Evolutionary conservation across 805 yeast genomes (phyloP).

Genomic region (Zygosaccharomyces rouxii): DNA sequence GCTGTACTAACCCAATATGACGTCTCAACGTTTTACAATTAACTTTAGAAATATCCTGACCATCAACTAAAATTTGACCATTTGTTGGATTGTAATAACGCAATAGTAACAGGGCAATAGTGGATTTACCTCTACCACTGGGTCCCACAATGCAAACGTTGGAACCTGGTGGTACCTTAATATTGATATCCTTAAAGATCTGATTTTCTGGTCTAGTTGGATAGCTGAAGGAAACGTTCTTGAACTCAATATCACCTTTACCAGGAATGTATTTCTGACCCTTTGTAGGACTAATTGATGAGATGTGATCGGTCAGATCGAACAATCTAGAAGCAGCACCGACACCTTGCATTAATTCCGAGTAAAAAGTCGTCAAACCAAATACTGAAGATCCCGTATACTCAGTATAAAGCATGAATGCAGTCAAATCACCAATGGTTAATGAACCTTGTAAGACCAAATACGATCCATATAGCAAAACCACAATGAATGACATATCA

Average conservation of each 20-base stretch:
- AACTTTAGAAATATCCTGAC: conserved; percentile 45
- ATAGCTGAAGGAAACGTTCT: conserved; percentile 67
- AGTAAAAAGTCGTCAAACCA: conserved; percentile 88
- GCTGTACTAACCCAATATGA: conserved; percentile 69
- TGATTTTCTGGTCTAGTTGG: conserved; percentile 79
- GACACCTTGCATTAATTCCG: conserved; percentile 95
- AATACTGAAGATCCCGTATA: conserved; percentile 88
- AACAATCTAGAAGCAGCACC: conserved; percentile 94
- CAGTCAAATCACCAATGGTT: conserved; percentile 85
- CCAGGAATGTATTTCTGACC: conserved; percentile 47
- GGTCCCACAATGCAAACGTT: conserved; percentile 75
- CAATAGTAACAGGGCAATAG: conserved; percentile 56
- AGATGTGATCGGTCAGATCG: conserved; percentile 75
- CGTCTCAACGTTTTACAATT: conserved; percentile 53
- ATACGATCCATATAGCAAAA: conserved; percentile 76
- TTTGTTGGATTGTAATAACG: conserved; percentile 48
- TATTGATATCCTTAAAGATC: conserved; percentile 46
- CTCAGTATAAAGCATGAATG: conserved; percentile 93
- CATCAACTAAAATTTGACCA: conserved; percentile 49
- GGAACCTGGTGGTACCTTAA: conserved; percentile 51
- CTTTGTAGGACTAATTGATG: conserved; percentile 59
- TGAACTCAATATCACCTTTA: conserved; percentile 53
- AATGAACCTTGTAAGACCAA: conserved; percentile 72
- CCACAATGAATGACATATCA: conserved; percentile 70
- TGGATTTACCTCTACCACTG: conserved; percentile 91